Conservation (phyloP, 768 basidiomycete species). For the Termitomyces sp. region DNA sequence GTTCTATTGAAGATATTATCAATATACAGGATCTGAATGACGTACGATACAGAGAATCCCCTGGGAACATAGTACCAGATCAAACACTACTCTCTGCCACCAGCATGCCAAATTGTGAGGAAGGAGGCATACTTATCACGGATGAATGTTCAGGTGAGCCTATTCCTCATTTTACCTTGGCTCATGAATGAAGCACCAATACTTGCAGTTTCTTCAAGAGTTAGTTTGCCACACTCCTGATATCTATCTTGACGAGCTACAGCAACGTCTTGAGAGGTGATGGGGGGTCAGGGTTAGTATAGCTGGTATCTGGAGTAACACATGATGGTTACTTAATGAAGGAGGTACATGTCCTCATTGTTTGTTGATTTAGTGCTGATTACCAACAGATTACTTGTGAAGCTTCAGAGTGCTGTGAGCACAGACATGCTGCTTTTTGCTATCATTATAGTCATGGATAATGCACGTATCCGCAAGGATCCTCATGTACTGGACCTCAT, state of each 20-base stretch:
- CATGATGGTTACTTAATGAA: neutral
- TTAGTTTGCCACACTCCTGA: neutral
- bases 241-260: neutral
- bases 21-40: neutral
- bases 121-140: neutral
- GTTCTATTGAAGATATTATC: neutral
- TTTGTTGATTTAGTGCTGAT: neutral
- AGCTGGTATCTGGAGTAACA: neutral
- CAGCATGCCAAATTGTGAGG: neutral
- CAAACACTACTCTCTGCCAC: neutral
- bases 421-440: neutral
- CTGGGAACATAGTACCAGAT: neutral
- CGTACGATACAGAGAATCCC: neutral
- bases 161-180: no score
- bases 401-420: neutral
- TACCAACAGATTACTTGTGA: neutral
- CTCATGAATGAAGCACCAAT: no score
- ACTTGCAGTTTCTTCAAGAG: neutral
- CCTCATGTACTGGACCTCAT: slow-evolving; percentile 11
- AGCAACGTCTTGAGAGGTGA: neutral
- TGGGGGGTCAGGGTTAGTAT: neutral
- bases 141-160: neutral
- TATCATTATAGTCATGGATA: slow-evolving; percentile 14
- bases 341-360: neutral
- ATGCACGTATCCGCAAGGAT: slow-evolving; percentile 14